Base-by-base conservation (phyloP, 2,329 filamentous ascomycete species). In the Dothiorella sarmentorum region DNA sequence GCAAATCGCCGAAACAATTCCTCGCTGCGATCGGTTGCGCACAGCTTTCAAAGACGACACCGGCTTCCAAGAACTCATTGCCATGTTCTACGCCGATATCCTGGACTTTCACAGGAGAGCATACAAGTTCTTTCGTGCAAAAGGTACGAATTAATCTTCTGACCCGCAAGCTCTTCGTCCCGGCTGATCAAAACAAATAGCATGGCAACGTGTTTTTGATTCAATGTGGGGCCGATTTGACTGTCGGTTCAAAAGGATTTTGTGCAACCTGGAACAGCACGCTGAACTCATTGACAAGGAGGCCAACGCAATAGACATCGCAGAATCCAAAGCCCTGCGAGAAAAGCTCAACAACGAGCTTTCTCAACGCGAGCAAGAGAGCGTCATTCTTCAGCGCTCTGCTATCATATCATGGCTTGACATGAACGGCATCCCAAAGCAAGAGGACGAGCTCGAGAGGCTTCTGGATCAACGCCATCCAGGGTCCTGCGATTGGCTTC, bases 11-110 rank as follows among this genome's bases (percentile, higher is more conserved):
- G 17, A 33, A 2, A 47, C 17, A 1, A 11, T 47, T 13, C 44
- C 44, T 7, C 44, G 44, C n/a, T 47, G 31, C 13, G 44, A 47
- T 7, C 27, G 27, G 7, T 20, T 47, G 3, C 4, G 17, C 9
- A 5, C 3, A 0, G n/a, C 27, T 1, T 47, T 47, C 18, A 7
- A 20, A 2, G 10, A 47, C 4, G 26, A 47, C 7, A 11, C 3
- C 0, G 64, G 73, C 0, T 74, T 82, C 29, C 75, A 80, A 31
- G 63, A 73, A 10, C 70, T 74, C 0, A 60, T 81, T 0, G 76
- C 75, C 0, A 59, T 76, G 0, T 76, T 79, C 29, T 82, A 81
- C 38, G 65, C 71, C 0, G 76, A 82, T n/a, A 79, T 82, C 18
- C 66, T 82, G 0, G 61, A 74, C 11, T 82, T 82, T 35, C 79